Conservation (phyloP, 176 grass and related monocot species). For the Tillandsia leiboldiana region DNA sequence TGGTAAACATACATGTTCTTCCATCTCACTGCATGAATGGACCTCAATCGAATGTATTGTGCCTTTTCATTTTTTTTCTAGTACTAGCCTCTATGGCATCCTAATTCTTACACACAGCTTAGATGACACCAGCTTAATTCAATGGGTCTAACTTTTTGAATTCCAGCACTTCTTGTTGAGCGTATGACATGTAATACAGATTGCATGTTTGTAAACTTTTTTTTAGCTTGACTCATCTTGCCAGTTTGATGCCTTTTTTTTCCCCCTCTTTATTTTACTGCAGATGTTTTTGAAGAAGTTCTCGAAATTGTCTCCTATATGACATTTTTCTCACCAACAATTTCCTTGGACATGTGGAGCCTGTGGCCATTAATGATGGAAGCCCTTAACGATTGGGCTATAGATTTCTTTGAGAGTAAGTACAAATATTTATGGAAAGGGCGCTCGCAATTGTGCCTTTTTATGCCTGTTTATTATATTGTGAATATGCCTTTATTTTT, state of each 20-base stretch:
- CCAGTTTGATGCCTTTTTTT: background rate
- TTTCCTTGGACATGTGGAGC: constrained; percentile 88
- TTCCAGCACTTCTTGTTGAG: background rate
- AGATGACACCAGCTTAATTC: background rate
- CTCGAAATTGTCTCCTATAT: constrained; percentile 89
- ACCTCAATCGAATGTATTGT: background rate
- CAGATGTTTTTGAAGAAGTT: constrained; percentile 98
- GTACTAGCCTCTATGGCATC: background rate
- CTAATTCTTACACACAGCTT: background rate
- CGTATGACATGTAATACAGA: background rate
- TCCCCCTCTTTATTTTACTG: background rate
- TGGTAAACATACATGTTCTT: no score
- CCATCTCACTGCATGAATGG: no score
- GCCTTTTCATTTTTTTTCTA: background rate
- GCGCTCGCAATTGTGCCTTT: background rate
- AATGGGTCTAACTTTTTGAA: background rate
- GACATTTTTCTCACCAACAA: constrained; percentile 80
- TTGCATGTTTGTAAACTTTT: background rate
- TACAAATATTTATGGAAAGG: constrained; percentile 1
- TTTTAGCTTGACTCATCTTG: constrained; percentile 1
- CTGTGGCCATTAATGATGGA: constrained; percentile 84
- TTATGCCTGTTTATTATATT: background rate
- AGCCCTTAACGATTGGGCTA: constrained; percentile 77
- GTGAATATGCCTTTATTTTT: background rate
- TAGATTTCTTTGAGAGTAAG: constrained; percentile 95